These are phyloP conservation scores for Petasospora fabianii DNA, from an alignment of 1,139 yeast species.

Conservation along the genomic window DNA sequence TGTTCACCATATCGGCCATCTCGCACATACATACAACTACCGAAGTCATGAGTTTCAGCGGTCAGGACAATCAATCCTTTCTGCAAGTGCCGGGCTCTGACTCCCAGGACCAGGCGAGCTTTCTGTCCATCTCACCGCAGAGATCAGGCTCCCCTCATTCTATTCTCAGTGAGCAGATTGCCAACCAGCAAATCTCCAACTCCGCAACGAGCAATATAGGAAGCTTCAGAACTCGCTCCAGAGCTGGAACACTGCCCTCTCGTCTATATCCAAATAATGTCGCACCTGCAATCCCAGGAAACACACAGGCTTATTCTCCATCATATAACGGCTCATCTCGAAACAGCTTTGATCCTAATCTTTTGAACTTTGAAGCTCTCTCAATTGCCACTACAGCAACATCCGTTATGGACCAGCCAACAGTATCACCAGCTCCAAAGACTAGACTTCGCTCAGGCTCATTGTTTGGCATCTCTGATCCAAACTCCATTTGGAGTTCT, in stretches of 20 bases:
- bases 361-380: constrained; percentile 25
- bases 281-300: constrained; percentile 5
- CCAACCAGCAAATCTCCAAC: constrained; percentile 11
- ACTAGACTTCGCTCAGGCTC: constrained; percentile 31
- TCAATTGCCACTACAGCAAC: constrained; percentile 17
- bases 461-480: constrained; percentile 27
- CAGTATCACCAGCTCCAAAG: constrained; percentile 13
- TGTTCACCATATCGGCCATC: no score
- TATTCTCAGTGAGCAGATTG: constrained; percentile 20
- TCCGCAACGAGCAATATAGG: constrained; percentile 28
- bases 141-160: constrained; percentile 27
- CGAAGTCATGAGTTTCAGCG: constrained; percentile 17
- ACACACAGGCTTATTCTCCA: constrained; percentile 16
- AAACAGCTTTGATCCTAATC: constrained; percentile 19
- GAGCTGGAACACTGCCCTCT: constrained; percentile 60
- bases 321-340: constrained; percentile 29
- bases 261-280: constrained; percentile 29
- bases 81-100: constrained; percentile 19
- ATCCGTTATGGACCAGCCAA: constrained; percentile 12
- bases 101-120: constrained; percentile 15
- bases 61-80: constrained; percentile 22
- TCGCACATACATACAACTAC: no score
- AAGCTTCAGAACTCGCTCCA: constrained; percentile 39
- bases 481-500: constrained; percentile 29
- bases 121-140: constrained; percentile 23